Evolutionary conservation across 768 basidiomycete genomes (phyloP).

Genomic region (Boletellus sp.): DNA sequence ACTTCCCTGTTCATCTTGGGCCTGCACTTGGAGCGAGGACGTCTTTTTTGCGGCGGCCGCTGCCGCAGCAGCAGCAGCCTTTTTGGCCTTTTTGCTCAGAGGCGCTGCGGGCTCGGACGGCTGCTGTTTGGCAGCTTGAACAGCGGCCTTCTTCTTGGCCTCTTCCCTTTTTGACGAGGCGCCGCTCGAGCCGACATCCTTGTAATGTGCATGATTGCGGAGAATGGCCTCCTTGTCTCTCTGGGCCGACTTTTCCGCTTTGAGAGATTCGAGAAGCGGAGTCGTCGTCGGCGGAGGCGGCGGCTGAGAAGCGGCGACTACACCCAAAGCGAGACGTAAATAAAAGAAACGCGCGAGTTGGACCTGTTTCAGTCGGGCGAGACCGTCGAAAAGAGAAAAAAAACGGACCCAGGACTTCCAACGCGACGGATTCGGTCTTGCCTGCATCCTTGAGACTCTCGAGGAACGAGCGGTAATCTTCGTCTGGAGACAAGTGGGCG

Average conservation of each 20-base stretch:
- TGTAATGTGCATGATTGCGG: slow-evolving; percentile 71
- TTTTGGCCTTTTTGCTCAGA: slow-evolving; percentile 37
- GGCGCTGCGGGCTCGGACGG: slow-evolving; percentile 18
- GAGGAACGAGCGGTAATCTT: slow-evolving; percentile 80
- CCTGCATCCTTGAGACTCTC: slow-evolving; percentile 57
- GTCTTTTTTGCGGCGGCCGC: slow-evolving; percentile 21
- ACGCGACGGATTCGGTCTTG: slow-evolving; percentile 55
- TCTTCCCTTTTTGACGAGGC: slow-evolving; percentile 38
- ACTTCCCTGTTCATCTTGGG: slow-evolving; percentile 1
- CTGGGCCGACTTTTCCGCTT: slow-evolving; percentile 64
- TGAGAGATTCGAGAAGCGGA: slow-evolving; percentile 89
- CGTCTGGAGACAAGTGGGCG: slow-evolving; percentile 44
- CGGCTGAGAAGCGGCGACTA: slow-evolving; percentile 60
- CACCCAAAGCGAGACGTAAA: neutral
- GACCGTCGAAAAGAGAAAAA: neutral
- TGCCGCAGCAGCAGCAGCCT: slow-evolving; percentile 25
- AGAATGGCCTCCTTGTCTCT: slow-evolving; percentile 72
- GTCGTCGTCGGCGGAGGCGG: slow-evolving; percentile 72
- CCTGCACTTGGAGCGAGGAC: slow-evolving; percentile 7
- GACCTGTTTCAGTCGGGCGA: no score
- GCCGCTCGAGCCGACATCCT: slow-evolving; percentile 46
- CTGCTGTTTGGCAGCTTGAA: slow-evolving; percentile 30
- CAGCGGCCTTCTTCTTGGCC: slow-evolving; percentile 33
- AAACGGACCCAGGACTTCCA: slow-evolving; percentile 60
- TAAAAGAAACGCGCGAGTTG: no score